Base-by-base conservation (phyloP, 768 basidiomycete genomes). In the Suillus variegatus region DNA sequence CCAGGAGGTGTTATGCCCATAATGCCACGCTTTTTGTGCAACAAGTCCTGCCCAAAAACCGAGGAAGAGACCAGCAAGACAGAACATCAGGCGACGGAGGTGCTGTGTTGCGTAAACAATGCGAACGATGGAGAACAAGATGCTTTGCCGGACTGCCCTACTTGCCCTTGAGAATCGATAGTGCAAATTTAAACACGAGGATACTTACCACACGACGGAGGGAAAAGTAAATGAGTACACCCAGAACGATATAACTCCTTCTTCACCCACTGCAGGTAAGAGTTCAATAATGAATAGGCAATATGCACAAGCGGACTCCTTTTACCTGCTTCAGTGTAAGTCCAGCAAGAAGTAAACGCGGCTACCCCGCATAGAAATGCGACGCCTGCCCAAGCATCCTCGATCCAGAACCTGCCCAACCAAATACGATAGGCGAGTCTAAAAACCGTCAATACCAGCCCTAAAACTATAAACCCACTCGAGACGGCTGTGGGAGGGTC, bases 141-240 rank as follows among this genome's bases (percentile, higher is more conserved):
- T 66, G 61, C 71, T 72, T 49, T 69, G 58, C n/a, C 71, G 72
- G 36, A 73, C 67, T 1, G 70, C 62, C 71, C 71, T 72, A 41
- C 18, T 18, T 22, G 14, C 47, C 56, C 13, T 52, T 49, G 20
- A 56, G n/a, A 12, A n/a, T 20, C 51, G 14, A 20, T 6, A 14
- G 49, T 20, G 20, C 25, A 10, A 6, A 20, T 49, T 40, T 16
- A 6, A 61, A 43, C n/a, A 3, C 18, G 18, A 46, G 38, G 4
- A 4, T 16, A 73, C 72, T 57, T 41, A 72, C 71, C 71, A 72
- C 20, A 67, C 6, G 25, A 64, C 20, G 46, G 55, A 64, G 16
- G 65, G 64, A 18, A 69, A 61, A 38, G 63, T 5, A 32, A 71
- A 46, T 14, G 63, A 56, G 41, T 71, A 65, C 16, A 71, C 52